Evolutionary conservation across 164 flowering plant genomes (phyloP).

Genomic region (Chloranthus sessilifolius): DNA sequence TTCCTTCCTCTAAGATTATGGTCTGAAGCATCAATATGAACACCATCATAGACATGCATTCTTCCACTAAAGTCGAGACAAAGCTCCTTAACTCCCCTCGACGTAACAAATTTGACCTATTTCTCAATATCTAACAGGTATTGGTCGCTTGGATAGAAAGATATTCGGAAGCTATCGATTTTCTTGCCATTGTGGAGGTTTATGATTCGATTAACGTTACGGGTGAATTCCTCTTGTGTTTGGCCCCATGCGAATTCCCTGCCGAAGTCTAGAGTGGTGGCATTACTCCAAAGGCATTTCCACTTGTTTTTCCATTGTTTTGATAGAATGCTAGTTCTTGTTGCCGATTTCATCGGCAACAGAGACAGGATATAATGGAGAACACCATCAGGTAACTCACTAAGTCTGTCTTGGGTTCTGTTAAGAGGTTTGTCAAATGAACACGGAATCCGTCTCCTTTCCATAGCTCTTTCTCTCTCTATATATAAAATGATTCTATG

Average conservation of each 20-base stretch:
- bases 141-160: not conserved
- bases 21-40: not conserved
- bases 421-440: slow-evolving; percentile 2
- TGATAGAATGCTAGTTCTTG: slow-evolving; percentile 1
- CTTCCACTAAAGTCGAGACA: slow-evolving; percentile 4
- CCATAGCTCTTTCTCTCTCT: no score
- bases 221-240: slow-evolving; percentile 2
- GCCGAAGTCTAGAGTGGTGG: not conserved
- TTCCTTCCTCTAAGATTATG: not conserved
- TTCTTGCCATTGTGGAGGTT: not conserved
- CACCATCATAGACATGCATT: no score
- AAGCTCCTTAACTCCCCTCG: slow-evolving; percentile 7
- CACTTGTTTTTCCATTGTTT: not conserved
- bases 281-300: not conserved
- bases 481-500: no score
- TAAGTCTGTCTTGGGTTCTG: not conserved
- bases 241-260: not conserved
- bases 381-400: not conserved
- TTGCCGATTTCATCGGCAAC: not conserved
- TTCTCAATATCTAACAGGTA: slow-evolving; percentile 1
- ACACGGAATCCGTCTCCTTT: no score
- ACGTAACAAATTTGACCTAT: slow-evolving; percentile 6
- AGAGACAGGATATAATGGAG: not conserved
- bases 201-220: slow-evolving; percentile 1
- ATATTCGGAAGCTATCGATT: slow-evolving; percentile 5